Percentiles rank a stretch among this genome's conserved stretches.
Conservation (phyloP, 73 alveolate species). For the Paraurostyla sp. region DNA sequence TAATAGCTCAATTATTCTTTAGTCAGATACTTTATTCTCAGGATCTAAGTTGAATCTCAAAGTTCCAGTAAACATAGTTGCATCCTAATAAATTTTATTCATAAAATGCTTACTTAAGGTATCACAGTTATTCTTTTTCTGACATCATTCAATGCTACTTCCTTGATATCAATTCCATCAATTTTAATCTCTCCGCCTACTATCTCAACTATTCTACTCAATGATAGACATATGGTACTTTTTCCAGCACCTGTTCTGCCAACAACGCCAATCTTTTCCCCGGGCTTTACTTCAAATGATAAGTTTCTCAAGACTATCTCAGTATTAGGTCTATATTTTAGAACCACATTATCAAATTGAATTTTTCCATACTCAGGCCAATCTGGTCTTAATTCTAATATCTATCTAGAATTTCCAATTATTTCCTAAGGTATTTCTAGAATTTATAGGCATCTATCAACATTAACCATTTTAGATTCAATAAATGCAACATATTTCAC, state of each 20-base stretch:
- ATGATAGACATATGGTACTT: conserved; percentile 89
- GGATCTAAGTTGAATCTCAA: conserved; percentile 96
- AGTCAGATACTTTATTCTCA: conserved; percentile 68
- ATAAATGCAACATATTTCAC: conserved; percentile 41
- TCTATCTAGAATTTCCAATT: background rate
- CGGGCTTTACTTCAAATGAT: conserved; percentile 73
- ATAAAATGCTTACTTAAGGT: conserved; percentile 85
- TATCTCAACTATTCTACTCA: conserved; percentile 94
- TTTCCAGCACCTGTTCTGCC: conserved; percentile 99
- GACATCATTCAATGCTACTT: conserved; percentile 76
- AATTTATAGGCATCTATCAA: conserved; percentile 68
- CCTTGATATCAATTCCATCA: conserved; percentile 89
- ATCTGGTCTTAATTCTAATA: conserved; percentile 28
- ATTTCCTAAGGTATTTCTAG: conserved; percentile 62
- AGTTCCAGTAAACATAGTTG: conserved; percentile 93
- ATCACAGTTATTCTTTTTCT: conserved; percentile 91
- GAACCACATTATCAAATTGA: conserved; percentile 77
- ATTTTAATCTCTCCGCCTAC: conserved; percentile 81
- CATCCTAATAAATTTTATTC: conserved; percentile 65
- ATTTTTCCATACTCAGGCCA: conserved; percentile 89
- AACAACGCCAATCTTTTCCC: conserved; percentile 95
- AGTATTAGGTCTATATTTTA: conserved; percentile 89
- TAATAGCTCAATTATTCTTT: conserved; percentile 76
- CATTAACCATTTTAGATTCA: conserved; percentile 69
- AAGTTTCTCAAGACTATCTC: conserved; percentile 86